A percentile compares a stretch with the other conserved stretches of the same genome.
phyloP scores from a whole-genome alignment of 345 rosid genomes.

The Durio zibethinus region DNA sequence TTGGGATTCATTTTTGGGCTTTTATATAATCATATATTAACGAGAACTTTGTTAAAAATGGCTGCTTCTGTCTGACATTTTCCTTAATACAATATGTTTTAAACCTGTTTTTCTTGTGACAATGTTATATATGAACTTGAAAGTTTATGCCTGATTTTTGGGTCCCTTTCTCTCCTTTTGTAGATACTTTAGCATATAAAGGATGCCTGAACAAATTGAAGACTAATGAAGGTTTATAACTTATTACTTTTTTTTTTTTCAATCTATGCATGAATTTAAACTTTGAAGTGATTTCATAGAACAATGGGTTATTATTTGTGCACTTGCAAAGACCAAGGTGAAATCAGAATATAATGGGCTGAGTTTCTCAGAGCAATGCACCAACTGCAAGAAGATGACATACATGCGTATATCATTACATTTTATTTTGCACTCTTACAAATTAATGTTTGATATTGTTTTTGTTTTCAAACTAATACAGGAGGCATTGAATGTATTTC shows the following conservation, averaged over 20 bases:
- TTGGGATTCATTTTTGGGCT: too few relatives aligned
- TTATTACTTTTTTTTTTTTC: too few relatives aligned
- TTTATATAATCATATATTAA: too few relatives aligned
- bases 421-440: too few relatives aligned
- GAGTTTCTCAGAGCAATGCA: conserved; percentile 69
- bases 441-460: neutral
- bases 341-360: too few relatives aligned
- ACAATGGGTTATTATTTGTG: conserved; percentile 72
- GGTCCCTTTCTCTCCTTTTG: neutral
- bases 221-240: neutral
- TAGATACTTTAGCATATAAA: too few relatives aligned
- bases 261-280: neutral
- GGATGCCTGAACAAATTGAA: neutral
- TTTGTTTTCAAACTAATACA: conserved; percentile 20
- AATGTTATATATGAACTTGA: neutral
- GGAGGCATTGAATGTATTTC: conserved; percentile 78
- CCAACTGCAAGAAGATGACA: conserved; percentile 75
- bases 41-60: neutral
- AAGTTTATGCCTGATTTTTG: neutral
- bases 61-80: neutral
- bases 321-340: too few relatives aligned
- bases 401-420: neutral
- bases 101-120: neutral
- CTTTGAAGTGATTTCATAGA: conserved; percentile 79
- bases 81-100: neutral